A percentile compares a stretch with the other conserved stretches of the same genome.
phyloP scores from a whole-genome alignment of 75 land plant genomes.

The Pinus taeda region DNA sequence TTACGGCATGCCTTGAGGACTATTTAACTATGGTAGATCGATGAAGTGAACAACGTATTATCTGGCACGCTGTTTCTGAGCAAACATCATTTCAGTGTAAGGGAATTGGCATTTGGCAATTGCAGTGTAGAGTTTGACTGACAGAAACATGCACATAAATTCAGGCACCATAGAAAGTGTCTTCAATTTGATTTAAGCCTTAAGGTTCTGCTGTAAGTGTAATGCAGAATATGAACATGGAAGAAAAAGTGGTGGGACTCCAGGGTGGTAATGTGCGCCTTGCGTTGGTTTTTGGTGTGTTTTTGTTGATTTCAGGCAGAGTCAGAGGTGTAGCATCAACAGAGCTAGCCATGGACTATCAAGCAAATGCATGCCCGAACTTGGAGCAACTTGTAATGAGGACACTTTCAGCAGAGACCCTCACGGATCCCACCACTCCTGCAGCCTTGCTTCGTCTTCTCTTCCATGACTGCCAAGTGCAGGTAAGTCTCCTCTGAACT shows the following conservation, averaged over 20 bases:
- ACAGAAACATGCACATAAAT: too few relatives aligned
- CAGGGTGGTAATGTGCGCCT: background rate
- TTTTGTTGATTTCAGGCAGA: background rate
- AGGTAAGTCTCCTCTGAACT: slow-evolving; percentile 29
- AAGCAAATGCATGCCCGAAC: slow-evolving; percentile 54
- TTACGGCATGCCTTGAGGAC: too few relatives aligned
- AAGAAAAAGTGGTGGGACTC: background rate
- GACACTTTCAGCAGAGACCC: slow-evolving; percentile 32
- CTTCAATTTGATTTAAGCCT: too few relatives aligned
- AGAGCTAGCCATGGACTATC: slow-evolving; percentile 19
- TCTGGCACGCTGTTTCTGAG: too few relatives aligned
- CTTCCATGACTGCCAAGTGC: slow-evolving; percentile 88
- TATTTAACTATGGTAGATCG: too few relatives aligned
- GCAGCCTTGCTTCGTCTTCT: slow-evolving; percentile 71
- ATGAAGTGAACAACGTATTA: too few relatives aligned
- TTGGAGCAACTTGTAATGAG: slow-evolving; percentile 48
- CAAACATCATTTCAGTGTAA: too few relatives aligned
- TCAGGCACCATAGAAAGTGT: too few relatives aligned
- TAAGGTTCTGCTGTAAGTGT: too few relatives aligned
- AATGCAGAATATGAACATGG: too few relatives aligned
- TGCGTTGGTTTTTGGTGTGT: background rate
- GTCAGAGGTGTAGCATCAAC: background rate
- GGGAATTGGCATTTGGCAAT: too few relatives aligned
- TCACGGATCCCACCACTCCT: slow-evolving; percentile 50
- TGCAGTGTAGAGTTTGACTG: too few relatives aligned